Evolutionary conservation across 768 basidiomycete genomes (phyloP), one percentile per base, ranked within the genome.

Genomic region (Trametes meyenii): DNA sequence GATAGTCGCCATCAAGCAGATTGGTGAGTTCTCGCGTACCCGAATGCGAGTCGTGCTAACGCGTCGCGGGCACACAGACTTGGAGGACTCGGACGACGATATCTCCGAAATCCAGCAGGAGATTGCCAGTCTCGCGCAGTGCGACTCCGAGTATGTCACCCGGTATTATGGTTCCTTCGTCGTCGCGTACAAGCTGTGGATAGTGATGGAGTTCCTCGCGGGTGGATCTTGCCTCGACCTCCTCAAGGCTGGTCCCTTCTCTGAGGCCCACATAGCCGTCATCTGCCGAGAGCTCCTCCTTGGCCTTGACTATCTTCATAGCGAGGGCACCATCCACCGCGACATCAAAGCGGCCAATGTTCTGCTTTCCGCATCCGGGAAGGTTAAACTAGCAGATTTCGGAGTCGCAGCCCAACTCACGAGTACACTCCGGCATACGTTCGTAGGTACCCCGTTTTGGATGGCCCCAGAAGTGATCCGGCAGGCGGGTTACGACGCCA

Each of bases 281-380:
- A 85, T 98, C 64, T 94, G 93, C 69, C 90, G 93, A 52, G 96
- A 99, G 72, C 86, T 98, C 1, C 82, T 99, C 24, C 78, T 90
- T 26, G 97, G 97, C 23, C 85, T 99, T 29, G 93, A 96, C 61
- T 99, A 99, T 73, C 86, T 98, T n/a, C 97, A 98, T 70, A 83
- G 84, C 17, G 93, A 98, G 72, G 89, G 92, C 55, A 98, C 96
- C 62, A 98, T 99, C 61, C 97, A 99, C 75, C 89, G 97, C 48
- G 97, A 99, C 70, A 98, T 99, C 82, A 99, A 99, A 73, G 97
- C 96, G 1, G 96, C 96, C 43, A 99, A 99, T 69, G 84, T 99
- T 55, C 81, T 98, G 6, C 83, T 98, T 26, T 94, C 93, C 4
- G 90, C 92, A 3, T 85, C 86, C 0, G 97, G 97, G 33, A 91